These are phyloP conservation scores for Berberis thunbergii DNA, from an alignment of 164 flowering plant species.

Conservation along the genomic window DNA sequence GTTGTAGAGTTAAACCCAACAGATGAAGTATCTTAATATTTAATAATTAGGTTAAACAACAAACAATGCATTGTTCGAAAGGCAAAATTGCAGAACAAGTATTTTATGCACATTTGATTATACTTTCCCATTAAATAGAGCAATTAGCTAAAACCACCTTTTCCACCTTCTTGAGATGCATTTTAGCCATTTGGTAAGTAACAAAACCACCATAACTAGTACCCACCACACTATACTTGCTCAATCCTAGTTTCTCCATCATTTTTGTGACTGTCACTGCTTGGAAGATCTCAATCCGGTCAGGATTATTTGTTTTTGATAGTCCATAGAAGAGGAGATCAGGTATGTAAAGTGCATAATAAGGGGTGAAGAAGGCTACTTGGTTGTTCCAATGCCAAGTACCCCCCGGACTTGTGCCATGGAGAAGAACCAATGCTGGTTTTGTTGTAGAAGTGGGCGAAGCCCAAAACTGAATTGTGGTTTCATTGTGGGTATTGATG, in stretches of 20 bases:
- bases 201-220: slow-evolving; percentile 40
- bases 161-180: slow-evolving; percentile 52
- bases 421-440: slow-evolving; percentile 37
- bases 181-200: slow-evolving; percentile 58
- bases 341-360: slow-evolving; percentile 62
- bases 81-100: too few species aligned
- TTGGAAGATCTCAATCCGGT: slow-evolving; percentile 60
- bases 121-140: slow-evolving; percentile 32
- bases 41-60: too few species aligned
- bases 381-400: slow-evolving; percentile 56
- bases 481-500: slow-evolving; percentile 27
- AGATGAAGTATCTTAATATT: too few species aligned
- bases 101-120: too few species aligned
- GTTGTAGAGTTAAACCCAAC: too few species aligned
- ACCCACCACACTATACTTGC: slow-evolving; percentile 22
- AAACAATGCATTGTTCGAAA: too few species aligned
- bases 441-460: slow-evolving; percentile 16
- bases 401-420: slow-evolving; percentile 55
- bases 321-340: slow-evolving; percentile 70
- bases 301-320: slow-evolving; percentile 39
- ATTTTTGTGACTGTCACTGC: slow-evolving; percentile 39
- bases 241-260: slow-evolving; percentile 35
- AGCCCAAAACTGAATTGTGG: slow-evolving; percentile 50
- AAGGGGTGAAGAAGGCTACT: slow-evolving; percentile 23
- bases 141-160: slow-evolving; percentile 71